Base-by-base conservation (phyloP, 78 protist genomes). In the Dictyostelium intermedium region DNA sequence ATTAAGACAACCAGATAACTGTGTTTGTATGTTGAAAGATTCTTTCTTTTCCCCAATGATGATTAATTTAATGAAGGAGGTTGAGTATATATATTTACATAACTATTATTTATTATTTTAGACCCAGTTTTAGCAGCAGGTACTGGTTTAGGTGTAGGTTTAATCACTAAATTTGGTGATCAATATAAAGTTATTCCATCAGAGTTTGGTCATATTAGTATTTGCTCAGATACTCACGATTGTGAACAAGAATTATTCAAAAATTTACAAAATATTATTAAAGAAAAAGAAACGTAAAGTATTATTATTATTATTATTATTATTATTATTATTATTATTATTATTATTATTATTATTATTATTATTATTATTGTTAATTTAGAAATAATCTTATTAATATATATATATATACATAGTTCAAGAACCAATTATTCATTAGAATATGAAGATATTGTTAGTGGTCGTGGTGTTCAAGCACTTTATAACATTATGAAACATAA, bases 381-480 rank as follows among this genome's bases (percentile, higher is more conserved):
- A n/a, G n/a, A n/a, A n/a, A n/a, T n/a, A 13, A 35, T 53, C 63
- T 16, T 2, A 10, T 16, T 16, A 53, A 53, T 53, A 25, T 60
- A 60, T 23, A 60, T 60, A 80, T 80, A 45, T 45, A 7, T 45
- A 45, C 13, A 10, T 50, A 50, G 61, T 16, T 16, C 27, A n/a
- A 66, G 82, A 50, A 69, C 41, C 39, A 45, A 60, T 0, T 81
- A 69, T 50, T 7, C 69, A 14, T 72, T 92, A 32, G 96, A 92
- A 39, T 92, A 82, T 82, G 96, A 92, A 61, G 96, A 92, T 73
- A 84, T 92, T 37, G 91, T 85, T 25, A 92, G 96, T 92, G 96
- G 96, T 61, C 91, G 96, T 85, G 96, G 96, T 80, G 20, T 92
- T 34, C 56, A 81, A 53, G 56, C 30, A 11, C 27, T 81, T 32